A percentile compares a stretch with the other conserved stretches of the same genome.
Conservation (phyloP, 495 filamentous ascomycete genomes). For the Apodospora peruviana region DNA sequence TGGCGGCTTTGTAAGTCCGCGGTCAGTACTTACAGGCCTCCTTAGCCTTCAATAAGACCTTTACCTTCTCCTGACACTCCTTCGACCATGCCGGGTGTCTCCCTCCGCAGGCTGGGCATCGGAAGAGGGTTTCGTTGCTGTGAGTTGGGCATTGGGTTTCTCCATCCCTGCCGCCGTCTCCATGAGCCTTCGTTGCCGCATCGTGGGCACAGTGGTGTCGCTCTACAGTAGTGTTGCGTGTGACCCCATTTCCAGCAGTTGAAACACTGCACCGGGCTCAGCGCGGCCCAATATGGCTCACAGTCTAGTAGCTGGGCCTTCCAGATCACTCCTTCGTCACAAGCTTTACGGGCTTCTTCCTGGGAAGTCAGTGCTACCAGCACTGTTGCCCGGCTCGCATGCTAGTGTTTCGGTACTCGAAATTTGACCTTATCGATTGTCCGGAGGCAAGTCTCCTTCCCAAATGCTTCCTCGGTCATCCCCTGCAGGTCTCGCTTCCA, state of each 20-base stretch:
- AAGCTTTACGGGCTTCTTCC: too few species aligned
- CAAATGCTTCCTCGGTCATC: too few species aligned
- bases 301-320: slow-evolving; percentile 1
- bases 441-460: too few species aligned
- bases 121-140: background rate
- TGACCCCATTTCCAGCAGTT: slow-evolving; percentile 3
- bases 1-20: background rate
- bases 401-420: too few species aligned
- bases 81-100: background rate
- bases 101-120: background rate
- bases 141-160: background rate
- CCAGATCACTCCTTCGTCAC: too few species aligned
- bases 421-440: too few species aligned
- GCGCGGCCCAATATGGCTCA: slow-evolving; percentile 2
- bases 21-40: background rate
- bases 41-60: background rate
- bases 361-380: too few species aligned
- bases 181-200: slow-evolving; percentile 1
- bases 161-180: slow-evolving; percentile 1
- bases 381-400: too few species aligned
- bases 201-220: background rate
- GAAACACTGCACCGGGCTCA: background rate
- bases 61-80: background rate
- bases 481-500: too few species aligned
- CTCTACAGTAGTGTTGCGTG: background rate